A percentile compares a stretch with the other conserved stretches of the same genome.
Conservation (phyloP, 1,284 basidiomycete genomes). For the Calocybe gambosa region DNA sequence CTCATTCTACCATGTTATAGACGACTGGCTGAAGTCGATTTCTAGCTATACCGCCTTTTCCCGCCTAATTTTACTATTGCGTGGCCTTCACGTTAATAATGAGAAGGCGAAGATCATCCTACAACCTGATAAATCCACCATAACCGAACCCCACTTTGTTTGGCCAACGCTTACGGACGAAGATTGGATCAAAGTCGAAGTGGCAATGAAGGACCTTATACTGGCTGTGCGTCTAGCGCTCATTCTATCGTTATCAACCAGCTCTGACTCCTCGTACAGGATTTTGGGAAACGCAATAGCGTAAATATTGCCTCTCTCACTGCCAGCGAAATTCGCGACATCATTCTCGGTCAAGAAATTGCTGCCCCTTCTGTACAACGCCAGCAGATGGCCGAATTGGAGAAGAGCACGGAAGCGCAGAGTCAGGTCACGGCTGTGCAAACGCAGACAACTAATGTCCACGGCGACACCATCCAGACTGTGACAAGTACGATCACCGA, state of each 20-base stretch:
- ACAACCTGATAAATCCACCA: slow-evolving; percentile 88
- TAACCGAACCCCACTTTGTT: slow-evolving; percentile 97
- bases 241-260: not conserved
- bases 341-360: slow-evolving; percentile 97
- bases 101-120: slow-evolving; percentile 97
- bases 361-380: slow-evolving; percentile 89
- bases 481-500: slow-evolving; percentile 69
- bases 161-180: slow-evolving; percentile 96
- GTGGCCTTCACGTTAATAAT: slow-evolving; percentile 98
- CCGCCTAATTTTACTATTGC: slow-evolving; percentile 89
- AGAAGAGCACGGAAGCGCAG: slow-evolving; percentile 93
- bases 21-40: slow-evolving; percentile 99
- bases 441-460: slow-evolving; percentile 96
- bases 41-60: slow-evolving; percentile 99
- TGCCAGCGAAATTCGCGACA: slow-evolving; percentile 92
- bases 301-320: slow-evolving; percentile 98
- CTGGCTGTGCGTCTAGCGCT: slow-evolving; percentile 51
- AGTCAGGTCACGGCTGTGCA: slow-evolving; percentile 95
- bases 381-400: slow-evolving; percentile 99
- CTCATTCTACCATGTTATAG: slow-evolving; percentile 27
- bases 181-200: slow-evolving; percentile 99
- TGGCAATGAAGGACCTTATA: slow-evolving; percentile 93
- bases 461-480: slow-evolving; percentile 95
- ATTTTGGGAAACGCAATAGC: slow-evolving; percentile 98
- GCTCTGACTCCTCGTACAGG: slow-evolving; percentile 36